Evolutionary conservation across 2,329 filamentous ascomycete species (phyloP).

Genomic region (Aciculosporium take): DNA sequence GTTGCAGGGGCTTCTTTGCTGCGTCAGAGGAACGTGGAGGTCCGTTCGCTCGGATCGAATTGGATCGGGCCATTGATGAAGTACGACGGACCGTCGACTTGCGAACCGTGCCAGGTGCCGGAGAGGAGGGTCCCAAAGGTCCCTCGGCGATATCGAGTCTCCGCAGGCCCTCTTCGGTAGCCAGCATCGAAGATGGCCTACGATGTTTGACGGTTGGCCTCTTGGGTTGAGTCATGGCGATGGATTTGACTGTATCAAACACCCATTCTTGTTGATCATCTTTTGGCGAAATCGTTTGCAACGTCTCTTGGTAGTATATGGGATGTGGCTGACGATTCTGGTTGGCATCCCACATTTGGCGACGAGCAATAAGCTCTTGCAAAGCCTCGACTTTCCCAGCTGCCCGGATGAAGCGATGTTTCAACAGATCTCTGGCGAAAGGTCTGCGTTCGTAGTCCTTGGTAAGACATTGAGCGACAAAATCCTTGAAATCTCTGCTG

Average conservation of each 20-base stretch:
- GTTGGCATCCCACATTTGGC: constrained; percentile 68
- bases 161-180: constrained; percentile 46
- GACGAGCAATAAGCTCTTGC: constrained; percentile 73
- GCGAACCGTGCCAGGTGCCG: constrained; percentile 40
- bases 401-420: constrained; percentile 74
- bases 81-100: constrained; percentile 41
- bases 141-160: constrained; percentile 47
- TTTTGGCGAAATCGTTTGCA: constrained; percentile 54
- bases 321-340: constrained; percentile 54
- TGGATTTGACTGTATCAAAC: constrained; percentile 82
- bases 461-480: constrained; percentile 75
- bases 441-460: constrained; percentile 81
- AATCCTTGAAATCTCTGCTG: constrained; percentile 87
- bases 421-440: constrained; percentile 72
- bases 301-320: constrained; percentile 86
- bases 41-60: constrained; percentile 21
- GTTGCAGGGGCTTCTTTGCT: constrained; percentile 64
- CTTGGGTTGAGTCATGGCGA: constrained; percentile 31
- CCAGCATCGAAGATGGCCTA: constrained; percentile 42
- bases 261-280: constrained; percentile 79
- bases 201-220: constrained; percentile 37
- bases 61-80: constrained; percentile 26
- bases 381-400: constrained; percentile 81
- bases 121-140: constrained; percentile 41
- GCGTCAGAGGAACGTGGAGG: constrained; percentile 30